A percentile compares a stretch with the other conserved stretches of the same genome.
These are phyloP conservation scores for Gossypium anomalum DNA, from an alignment of 345 rosid species.

Conservation along the genomic window DNA sequence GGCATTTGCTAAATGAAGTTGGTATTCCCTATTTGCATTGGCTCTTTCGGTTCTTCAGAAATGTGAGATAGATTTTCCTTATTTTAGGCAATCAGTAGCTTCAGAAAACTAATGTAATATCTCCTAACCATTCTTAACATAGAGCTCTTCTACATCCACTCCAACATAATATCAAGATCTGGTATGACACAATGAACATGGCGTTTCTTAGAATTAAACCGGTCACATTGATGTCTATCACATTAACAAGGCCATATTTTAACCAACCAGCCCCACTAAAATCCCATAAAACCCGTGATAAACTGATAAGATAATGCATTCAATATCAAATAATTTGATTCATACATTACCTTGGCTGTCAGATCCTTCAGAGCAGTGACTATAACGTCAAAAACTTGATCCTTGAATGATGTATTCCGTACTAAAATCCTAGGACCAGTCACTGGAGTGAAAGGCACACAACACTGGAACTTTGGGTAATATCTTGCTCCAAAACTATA, in stretches of 20 bases:
- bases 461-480: slow-evolving; percentile 92
- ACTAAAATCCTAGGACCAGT: slow-evolving; percentile 85
- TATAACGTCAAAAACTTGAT: slow-evolving; percentile 66
- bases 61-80: background rate
- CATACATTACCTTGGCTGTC: slow-evolving; percentile 53
- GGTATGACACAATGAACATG: background rate
- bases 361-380: slow-evolving; percentile 62
- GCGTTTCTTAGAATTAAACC: background rate
- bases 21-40: background rate
- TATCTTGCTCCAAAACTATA: slow-evolving; percentile 74
- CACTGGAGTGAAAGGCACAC: slow-evolving; percentile 97
- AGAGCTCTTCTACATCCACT: background rate
- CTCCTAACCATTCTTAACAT: background rate
- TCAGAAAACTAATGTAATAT: background rate
- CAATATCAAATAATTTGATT: background rate
- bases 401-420: slow-evolving; percentile 53
- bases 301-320: background rate
- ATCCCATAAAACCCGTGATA: background rate
- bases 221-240: background rate
- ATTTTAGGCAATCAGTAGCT: background rate
- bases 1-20: background rate
- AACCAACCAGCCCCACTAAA: background rate
- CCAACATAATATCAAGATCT: background rate
- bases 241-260: background rate
- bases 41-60: background rate